Evolutionary conservation across 2,329 filamentous ascomycete genomes (phyloP).

Genomic region (Lojkania enalia): DNA sequence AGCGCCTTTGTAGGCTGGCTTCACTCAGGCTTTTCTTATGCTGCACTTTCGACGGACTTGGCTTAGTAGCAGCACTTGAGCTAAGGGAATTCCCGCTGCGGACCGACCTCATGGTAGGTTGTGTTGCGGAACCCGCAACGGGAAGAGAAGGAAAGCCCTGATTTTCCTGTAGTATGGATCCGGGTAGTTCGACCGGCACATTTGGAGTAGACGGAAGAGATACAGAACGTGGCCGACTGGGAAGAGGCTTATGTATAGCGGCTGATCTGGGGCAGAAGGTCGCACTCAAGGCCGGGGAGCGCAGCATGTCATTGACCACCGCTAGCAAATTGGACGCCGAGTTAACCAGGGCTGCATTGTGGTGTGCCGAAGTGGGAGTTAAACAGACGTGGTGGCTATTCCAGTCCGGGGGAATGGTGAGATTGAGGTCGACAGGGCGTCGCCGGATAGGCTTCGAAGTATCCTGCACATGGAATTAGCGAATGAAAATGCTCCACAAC

Average conservation of each 20-base stretch:
- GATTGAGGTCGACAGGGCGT: conserved; percentile 35
- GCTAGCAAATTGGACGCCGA: conserved; percentile 44
- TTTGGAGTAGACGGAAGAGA: conserved; percentile 47
- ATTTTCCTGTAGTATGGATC: conserved; percentile 34
- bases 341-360: conserved; percentile 33
- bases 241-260: conserved; percentile 39
- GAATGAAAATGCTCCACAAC: conserved; percentile 38
- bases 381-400: conserved; percentile 19
- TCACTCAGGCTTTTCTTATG: conserved; percentile 31
- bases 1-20: conserved; percentile 21
- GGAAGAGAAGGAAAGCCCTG: conserved; percentile 33
- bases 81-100: conserved; percentile 28
- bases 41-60: conserved; percentile 25
- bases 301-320: conserved; percentile 49
- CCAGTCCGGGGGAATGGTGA: conserved; percentile 30
- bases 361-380: conserved; percentile 30
- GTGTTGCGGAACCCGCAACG: conserved; percentile 21
- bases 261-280: conserved; percentile 32
- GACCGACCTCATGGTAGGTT: conserved; percentile 31
- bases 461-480: conserved; percentile 34
- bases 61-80: conserved; percentile 18
- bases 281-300: conserved; percentile 43
- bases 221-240: conserved; percentile 44
- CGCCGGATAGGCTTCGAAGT: conserved; percentile 23
- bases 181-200: conserved; percentile 24